Evolutionary conservation across 768 basidiomycete genomes (phyloP), one percentile per base, ranked within the genome.

Genomic region (Kwoniella sp.): DNA sequence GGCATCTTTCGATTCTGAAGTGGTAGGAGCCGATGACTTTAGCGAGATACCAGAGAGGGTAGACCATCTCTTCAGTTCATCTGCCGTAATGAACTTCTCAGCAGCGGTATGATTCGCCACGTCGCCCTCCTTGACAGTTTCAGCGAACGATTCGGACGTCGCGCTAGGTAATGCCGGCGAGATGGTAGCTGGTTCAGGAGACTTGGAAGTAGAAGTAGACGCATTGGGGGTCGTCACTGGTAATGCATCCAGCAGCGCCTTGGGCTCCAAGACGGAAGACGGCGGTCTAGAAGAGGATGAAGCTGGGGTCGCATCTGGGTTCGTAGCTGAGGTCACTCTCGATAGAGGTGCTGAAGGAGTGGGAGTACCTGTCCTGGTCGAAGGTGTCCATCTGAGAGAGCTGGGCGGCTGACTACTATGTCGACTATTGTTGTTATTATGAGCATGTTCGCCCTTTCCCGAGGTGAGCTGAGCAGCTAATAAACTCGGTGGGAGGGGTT

Each of bases 401-500:
- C 30, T 29, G 19, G 58, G 58, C 21, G 40, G 47, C 22, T 49
- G 47, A 33, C n/a, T 17, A 19, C 19, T 21, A 1, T 21, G 40
- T 9, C 17, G 8, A 15, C 17, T 44, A 44, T 19, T 19, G 17
- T 44, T 44, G 33, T 6, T 13, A 9, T 19, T 6, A 37, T 50
- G 53, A 37, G 26, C 47, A 24, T 62, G 60, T 49, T 62, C 60
- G 19, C 55, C 53, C 44, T 55, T 62, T 9, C 48, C 46, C 3
- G 53, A 55, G 24, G 40, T 30, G n/a, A 56, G 27, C 33, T 72
- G 68, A 8, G 64, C 26, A 17, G 66, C 67, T n/a, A 74, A 58
- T 27, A 76, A 61, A 15, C 64, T 60, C 0, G 74, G 72, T 17
- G 74, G 74, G 22, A 76, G 33, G 44, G 74, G 74, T 63, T 76